These are phyloP conservation scores for Ensete ventricosum DNA, from an alignment of 176 grass and related monocot species.

Conservation along the genomic window DNA sequence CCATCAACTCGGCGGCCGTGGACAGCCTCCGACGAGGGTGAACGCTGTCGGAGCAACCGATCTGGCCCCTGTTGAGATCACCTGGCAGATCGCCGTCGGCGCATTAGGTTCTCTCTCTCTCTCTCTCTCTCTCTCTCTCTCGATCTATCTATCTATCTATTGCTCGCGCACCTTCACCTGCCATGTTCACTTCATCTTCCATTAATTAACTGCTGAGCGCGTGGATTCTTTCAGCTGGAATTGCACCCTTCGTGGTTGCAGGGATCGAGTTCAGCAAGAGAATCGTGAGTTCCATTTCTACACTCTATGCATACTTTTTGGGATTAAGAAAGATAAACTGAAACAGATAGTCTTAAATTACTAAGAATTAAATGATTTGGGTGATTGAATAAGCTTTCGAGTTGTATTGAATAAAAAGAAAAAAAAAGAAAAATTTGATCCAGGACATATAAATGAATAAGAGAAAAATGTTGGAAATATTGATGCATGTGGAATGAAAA, in stretches of 20 bases:
- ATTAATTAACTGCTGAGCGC: background rate
- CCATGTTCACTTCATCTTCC: background rate
- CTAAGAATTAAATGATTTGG: too few relatives aligned
- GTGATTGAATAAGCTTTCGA: too few relatives aligned
- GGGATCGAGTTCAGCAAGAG: conserved; percentile 84
- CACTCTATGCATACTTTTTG: background rate
- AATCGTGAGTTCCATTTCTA: conserved; percentile 46
- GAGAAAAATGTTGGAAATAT: too few relatives aligned
- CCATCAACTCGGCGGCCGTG: background rate
- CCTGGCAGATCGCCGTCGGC: conserved; percentile 89
- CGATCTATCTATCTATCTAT: background rate
- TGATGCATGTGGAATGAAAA: too few relatives aligned
- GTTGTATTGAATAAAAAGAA: too few relatives aligned
- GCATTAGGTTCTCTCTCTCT: conserved; percentile 24
- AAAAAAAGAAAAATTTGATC: too few relatives aligned
- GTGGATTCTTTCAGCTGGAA: conserved; percentile 48
- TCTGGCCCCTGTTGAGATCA: conserved; percentile 44
- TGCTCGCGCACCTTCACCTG: background rate
- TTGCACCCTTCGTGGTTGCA: conserved; percentile 65
- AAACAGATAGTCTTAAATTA: too few relatives aligned
- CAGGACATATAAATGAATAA: too few relatives aligned
- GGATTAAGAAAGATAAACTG: too few relatives aligned
- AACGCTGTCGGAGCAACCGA: conserved; percentile 28
- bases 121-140: background rate
- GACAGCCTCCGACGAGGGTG: background rate